Evolutionary conservation across 768 basidiomycete species (phyloP), one percentile per base, ranked within the genome.

Genomic region (Multifurca ochricompacta): DNA sequence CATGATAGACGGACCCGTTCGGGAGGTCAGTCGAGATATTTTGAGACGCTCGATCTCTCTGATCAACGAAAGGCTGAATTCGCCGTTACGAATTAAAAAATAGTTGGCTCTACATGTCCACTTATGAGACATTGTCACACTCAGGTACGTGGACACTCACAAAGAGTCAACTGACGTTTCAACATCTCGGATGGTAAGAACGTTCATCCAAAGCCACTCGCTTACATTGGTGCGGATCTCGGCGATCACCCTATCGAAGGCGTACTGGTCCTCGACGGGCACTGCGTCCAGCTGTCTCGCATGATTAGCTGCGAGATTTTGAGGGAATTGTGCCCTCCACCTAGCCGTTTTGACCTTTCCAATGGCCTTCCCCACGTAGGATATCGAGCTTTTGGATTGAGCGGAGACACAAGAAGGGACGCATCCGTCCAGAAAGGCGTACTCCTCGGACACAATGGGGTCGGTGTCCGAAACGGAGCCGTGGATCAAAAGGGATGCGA

Each of bases 131-230:
- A 25, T 49, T 25, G 32, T 51, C 11, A 32, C 35, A 4, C 14
- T 51, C 21, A 49, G 21, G 23, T 42, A 36, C 42, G 32, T 10
- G 35, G 35, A 39, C 1, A 70, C 88, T 66, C 68, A 92, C 91
- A 94, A 66, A 11, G 89, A 87, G 61, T 92, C 82, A 18, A 95
- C 81, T 0, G 91, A 85, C 21, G 86, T 85, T 59, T 87, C 83
- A 1, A 94, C 85, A 58, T 92, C 90, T 61, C 80, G 78, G 63
- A 77, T 77, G 2, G 91, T 94, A 48, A 96, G 73, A 34, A 95
- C 85, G 63, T 93, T 91, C 21, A 82, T 68, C 93, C 92, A 96
- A 1, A 96, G 73, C 91, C 92, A 96, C 73, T 96, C 93, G 65
- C 91, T 87, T 47, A 94, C 79, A 53, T 85, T 83, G 1, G 77